Evolutionary conservation across 1,139 yeast genomes (phyloP), one percentile per base, ranked within the genome.

Genomic region (Yamadazyma epiphylla): DNA sequence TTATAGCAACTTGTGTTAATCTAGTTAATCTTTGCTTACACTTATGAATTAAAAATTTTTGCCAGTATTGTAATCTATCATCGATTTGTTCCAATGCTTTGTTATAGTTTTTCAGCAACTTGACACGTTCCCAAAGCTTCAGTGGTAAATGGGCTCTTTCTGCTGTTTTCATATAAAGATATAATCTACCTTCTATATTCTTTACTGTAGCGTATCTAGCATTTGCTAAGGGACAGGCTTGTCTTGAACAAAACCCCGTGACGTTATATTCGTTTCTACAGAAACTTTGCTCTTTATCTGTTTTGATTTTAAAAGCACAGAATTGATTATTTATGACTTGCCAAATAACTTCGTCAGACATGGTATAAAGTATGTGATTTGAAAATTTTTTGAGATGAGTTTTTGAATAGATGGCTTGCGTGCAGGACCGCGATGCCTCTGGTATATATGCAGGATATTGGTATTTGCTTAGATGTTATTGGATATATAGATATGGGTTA

Each of bases 141-240:
- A 85, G 77, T 10, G 98, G 98, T 47, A 87, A 84, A 55, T 91
- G 98, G 15, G 95, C 94, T 60, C 98, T 77, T 65, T 91, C 98
- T 2, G 94, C 95, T 1, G 97, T 91, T 57, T 91, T 91, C 91
- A 91, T 91, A 62, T 91, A 91, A 24, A 91, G 68, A 52, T 88
- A 91, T 28, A 91, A 66, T 53, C 79, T 77, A 13, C 98, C 98
- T 46, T 88, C 94, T 25, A 87, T 75, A 48, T 77, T 81, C 49
- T 91, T 83, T 30, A 91, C 94, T 0, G 98, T 91, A 21, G 98
- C 97, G 60, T 91, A 91, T 51, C 88, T 78, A 19, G 97, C 86
- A 55, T 91, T 91, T 17, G 98, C 98, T 38, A 91, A 67, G 3
- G 98, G 98, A 56, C 98, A 91, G 11, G 96, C 85, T 56, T 82